Evolutionary conservation across 73 alveolate genomes (phyloP).

Genomic region (Uronychia setigera): DNA sequence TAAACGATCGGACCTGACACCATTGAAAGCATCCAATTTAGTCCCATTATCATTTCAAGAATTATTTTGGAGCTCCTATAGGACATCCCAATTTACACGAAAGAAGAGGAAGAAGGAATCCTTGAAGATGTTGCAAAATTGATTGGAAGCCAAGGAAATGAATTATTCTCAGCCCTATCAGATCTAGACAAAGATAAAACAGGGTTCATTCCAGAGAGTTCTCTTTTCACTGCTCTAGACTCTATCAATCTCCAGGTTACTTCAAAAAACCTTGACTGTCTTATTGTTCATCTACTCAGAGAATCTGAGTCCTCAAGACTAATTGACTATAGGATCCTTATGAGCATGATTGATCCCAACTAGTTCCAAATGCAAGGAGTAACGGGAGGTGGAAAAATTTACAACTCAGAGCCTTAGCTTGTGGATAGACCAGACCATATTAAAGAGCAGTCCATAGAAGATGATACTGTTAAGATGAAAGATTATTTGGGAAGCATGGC

Average conservation of each 20-base stretch:
- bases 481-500: background rate
- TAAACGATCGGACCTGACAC: background rate
- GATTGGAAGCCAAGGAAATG: background rate
- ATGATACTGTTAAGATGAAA: background rate
- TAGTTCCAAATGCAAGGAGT: background rate
- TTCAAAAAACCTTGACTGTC: background rate
- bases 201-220: background rate
- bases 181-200: background rate
- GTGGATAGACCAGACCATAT: background rate
- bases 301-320: background rate
- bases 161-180: background rate
- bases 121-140: background rate
- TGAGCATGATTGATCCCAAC: background rate
- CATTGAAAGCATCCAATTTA: background rate
- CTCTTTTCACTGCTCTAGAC: background rate
- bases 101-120: background rate
- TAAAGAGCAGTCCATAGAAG: background rate
- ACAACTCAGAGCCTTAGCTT: background rate
- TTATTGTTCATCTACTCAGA: background rate
- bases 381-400: background rate
- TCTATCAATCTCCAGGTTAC: background rate
- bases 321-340: background rate
- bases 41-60: background rate
- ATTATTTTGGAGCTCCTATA: background rate
- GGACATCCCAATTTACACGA: background rate